A percentile compares a stretch with the other conserved stretches of the same genome.
Evolutionary conservation across 305 asterid species (phyloP).

Genomic region (Plantago lanceolata): DNA sequence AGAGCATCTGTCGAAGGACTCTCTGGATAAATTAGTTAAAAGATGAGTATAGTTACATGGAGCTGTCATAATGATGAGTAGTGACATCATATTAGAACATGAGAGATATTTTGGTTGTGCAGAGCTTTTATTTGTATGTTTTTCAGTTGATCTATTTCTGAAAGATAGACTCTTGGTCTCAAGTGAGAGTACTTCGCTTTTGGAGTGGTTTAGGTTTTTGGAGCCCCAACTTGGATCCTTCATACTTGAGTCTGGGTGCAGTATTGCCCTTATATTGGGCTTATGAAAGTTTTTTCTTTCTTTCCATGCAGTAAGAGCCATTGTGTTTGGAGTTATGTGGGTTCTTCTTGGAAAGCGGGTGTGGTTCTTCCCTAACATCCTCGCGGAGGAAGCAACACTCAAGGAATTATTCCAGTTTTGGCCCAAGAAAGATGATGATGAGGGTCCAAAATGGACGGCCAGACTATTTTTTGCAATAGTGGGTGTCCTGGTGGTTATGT

Average conservation of each 20-base stretch:
- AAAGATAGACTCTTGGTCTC: no score
- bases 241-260: conserved; percentile 14
- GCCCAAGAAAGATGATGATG: conserved; percentile 96
- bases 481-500: conserved; percentile 56
- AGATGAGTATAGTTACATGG: no score
- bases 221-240: background rate
- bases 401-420: conserved; percentile 94
- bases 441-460: conserved; percentile 92
- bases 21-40: no score
- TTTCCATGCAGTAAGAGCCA: conserved; percentile 71
- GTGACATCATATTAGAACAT: background rate
- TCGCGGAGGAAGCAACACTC: conserved; percentile 97
- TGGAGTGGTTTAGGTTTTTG: background rate
- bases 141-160: background rate
- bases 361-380: conserved; percentile 98
- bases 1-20: no score
- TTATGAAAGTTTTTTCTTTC: conserved; percentile 15
- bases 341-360: conserved; percentile 76
- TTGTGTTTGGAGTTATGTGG: conserved; percentile 76
- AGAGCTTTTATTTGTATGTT: background rate
- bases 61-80: no score
- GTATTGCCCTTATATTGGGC: conserved; percentile 16
- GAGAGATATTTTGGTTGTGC: background rate
- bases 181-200: background rate
- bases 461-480: conserved; percentile 73